Evolutionary conservation across 495 filamentous ascomycete genomes (phyloP), one percentile per base, ranked within the genome.

Genomic region (Tuber brumale): DNA sequence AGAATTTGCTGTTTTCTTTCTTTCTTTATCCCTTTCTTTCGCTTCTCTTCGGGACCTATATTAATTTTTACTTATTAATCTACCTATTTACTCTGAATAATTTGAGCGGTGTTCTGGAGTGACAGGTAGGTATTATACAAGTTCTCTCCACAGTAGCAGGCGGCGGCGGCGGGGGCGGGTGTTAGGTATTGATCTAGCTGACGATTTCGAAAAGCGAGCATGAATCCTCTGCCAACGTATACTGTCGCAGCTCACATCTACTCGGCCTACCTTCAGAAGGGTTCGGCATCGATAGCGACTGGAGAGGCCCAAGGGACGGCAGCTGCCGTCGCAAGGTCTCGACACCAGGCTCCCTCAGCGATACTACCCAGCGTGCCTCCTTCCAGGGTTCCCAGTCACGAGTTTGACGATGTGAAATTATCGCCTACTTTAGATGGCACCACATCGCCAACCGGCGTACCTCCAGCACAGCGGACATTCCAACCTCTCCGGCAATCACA

Each of bases 161-260:
- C 2, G 23, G 1, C 8, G 57, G 27, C 12, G 46, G 23, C 2
- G 23, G 1, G 23, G 57, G 27, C 12, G 23, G 48, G 23, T 39
- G 23, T n/a, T 57, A 27, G 23, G 8, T n/a, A 10, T n/a, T 4
- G 51, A 10, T 61, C 51, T 35, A 18, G 57, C 57, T 66, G 27
- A 66, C 57, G 27, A 14, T 66, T 66, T 35, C 57, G 16, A 31
- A 66, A 18, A 35, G 27, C 3, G 31, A n/a, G 31, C 31, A 66
- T 66, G 57, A 66, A 66, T 35, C 57, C 57, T 5, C 70, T 75
- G 42, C 72, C 78, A 79, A 80, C 77, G 45, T 79, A 79, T 57
- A 80, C 78, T 19, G 41, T 79, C 44, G 51, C 76, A 70, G 72
- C 75, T 44, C 72, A 70, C 19, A 73, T 79, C 45, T 79, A 79